Evolutionary conservation across 768 basidiomycete genomes (phyloP), one percentile per base, ranked within the genome.

Genomic region (Lactifluus subvellereus): DNA sequence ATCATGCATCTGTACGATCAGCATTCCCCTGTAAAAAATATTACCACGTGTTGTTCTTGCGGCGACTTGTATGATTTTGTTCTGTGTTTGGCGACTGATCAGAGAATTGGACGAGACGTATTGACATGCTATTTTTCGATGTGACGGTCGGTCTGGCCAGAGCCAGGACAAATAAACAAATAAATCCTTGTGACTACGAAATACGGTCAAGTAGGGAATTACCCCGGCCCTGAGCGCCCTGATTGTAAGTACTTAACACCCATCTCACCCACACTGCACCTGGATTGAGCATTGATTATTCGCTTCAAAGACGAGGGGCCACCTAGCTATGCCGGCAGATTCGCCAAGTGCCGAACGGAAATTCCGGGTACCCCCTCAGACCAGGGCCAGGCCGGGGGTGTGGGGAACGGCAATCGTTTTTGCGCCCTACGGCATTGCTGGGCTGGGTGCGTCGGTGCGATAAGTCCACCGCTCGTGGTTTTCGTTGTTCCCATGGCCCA

Each of bases 1-100:
- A 62, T 60, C 61, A 68, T 68, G 67, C 67, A 68, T 68, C 43
- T 68, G 67, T 68, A 68, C 61, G 65, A 68, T 18, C 64, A 68
- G 45, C 65, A 60, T 66, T 59, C 59, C 32, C 49, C 47, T 67
- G 61, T 54, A 49, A 56, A 67, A 55, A 53, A 50, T 68, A 66
- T 67, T 63, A 54, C 59, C 40, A 45, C 49, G 45, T 55, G 40
- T 55, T 51, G 32, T 54, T 45, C 8, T 62, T 64, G 27, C 47
- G 56, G 50, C 27, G 54, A 50, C 32, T 33, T 50, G 32, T 50
- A 50, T 56, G 18, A 33, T 30, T 42, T 35, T 13, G 14, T 50
- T 10, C 9, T 58, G 37, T 58, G 13, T 40, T 22, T 13, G 33
- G 61, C 14, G 18, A 14, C 30, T 56, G 61, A 62, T 50, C 30